Percentiles rank a stretch among this genome's conserved stretches.
Evolutionary conservation across 768 basidiomycete species (phyloP).

Genomic region (Trametes elegans): DNA sequence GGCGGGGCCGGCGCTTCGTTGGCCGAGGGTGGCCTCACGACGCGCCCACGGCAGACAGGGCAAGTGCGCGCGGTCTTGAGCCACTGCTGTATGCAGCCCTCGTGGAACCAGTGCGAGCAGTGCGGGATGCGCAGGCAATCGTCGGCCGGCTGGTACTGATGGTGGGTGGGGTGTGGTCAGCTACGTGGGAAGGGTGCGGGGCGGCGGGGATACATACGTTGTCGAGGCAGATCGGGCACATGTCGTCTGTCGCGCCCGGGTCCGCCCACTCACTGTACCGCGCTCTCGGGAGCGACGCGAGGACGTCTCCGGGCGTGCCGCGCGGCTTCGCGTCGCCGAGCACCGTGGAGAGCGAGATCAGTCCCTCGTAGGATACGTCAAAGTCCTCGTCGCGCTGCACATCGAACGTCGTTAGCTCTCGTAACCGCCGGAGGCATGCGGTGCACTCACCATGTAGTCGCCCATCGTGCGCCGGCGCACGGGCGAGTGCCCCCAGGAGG

Average conservation of each 20-base stretch:
- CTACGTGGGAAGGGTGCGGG: background rate
- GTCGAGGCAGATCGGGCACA: conserved; percentile 84
- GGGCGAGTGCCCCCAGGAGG: background rate
- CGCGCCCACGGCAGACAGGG: conserved; percentile 73
- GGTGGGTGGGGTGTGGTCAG: conserved; percentile 1
- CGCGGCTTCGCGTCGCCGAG: conserved; percentile 70
- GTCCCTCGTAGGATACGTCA: conserved; percentile 70
- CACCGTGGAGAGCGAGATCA: conserved; percentile 54
- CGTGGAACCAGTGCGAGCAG: conserved; percentile 81
- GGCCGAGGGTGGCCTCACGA: conserved; percentile 29
- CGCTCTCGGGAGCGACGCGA: conserved; percentile 57
- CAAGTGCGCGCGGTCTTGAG: conserved; percentile 72
- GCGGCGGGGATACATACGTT: conserved; percentile 51
- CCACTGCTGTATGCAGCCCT: conserved; percentile 83
- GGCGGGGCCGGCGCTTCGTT: background rate
- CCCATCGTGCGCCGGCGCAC: conserved; percentile 28
- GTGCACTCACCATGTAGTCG: conserved; percentile 51
- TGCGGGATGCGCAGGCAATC: conserved; percentile 61
- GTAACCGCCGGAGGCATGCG: background rate
- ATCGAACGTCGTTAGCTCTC: no score
- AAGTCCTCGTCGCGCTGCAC: conserved; percentile 74
- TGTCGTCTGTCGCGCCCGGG: conserved; percentile 56
- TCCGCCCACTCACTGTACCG: conserved; percentile 69
- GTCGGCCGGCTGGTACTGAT: conserved; percentile 64
- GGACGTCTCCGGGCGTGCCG: conserved; percentile 58